Conservation (phyloP, 495 filamentous ascomycete genomes). For the Penicillium goetzii region DNA sequence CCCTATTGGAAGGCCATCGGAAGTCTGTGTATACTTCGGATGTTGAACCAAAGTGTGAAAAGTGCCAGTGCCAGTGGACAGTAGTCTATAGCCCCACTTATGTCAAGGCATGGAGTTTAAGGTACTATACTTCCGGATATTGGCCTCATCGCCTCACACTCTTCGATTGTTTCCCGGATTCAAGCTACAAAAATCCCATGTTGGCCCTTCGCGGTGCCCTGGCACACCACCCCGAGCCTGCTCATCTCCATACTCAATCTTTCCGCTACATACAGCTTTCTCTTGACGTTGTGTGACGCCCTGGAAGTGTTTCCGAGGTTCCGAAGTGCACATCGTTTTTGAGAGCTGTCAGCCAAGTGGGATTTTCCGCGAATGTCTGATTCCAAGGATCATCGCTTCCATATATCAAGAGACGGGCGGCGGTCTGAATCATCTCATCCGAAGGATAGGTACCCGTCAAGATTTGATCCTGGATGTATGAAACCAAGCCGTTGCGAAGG, state of each 20-base stretch:
- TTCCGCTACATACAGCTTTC: neutral
- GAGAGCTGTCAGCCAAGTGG: neutral
- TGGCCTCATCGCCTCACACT: too few species aligned
- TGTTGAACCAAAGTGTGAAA: too few species aligned
- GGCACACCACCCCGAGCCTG: neutral
- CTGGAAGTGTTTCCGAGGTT: neutral
- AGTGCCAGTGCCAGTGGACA: too few species aligned
- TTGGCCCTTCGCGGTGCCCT: too few species aligned
- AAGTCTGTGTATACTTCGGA: too few species aligned
- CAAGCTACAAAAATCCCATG: too few species aligned
- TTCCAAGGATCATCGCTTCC: neutral
- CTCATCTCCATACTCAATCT: neutral
- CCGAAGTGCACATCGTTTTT: neutral
- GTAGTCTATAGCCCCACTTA: too few species aligned
- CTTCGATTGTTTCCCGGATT: too few species aligned
- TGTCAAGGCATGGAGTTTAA: too few species aligned
- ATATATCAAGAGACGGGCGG: neutral
- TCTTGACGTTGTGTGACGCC: neutral
- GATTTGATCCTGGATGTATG: neutral
- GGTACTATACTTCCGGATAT: too few species aligned
- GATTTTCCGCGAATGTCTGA: constrained; percentile 3
- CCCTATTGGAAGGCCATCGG: too few species aligned
- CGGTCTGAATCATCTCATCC: neutral
- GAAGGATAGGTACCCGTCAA: neutral
- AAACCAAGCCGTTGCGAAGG: neutral